Base-by-base conservation (phyloP, 108 stramenopile species). In the Nitzschia putrida region DNA sequence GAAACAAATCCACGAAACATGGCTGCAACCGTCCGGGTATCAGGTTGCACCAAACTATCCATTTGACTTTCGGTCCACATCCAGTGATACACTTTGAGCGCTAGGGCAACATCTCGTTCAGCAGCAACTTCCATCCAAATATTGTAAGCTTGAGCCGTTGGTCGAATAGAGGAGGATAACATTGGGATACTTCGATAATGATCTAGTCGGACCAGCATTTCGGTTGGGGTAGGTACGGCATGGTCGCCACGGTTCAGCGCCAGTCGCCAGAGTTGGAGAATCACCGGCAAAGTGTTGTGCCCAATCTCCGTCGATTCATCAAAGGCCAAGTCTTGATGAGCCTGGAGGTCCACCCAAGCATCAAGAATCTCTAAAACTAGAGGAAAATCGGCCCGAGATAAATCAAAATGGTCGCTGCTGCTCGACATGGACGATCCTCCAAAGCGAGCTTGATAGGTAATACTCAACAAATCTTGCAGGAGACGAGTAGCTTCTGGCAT, bases 81-180 rank as follows among this genome's bases (percentile, higher is more conserved):
- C 74, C 74, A 76, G 7, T 55, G 11, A 24, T 67, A 76, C 0
- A 76, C 39, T 45, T 57, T 39, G 34, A 45, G 66, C 26, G 67
- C 68, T 37, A 69, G 56, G 21, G 54, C 61, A 14, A 69, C 20
- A 24, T 76, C 65, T 0, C 43, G 21, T 13, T 43, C 52, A 0
- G 53, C 74, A 23, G 59, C 74, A 20, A 51, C 74, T 37, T 52
- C 74, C 61, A 76, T 24, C 16, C 68, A 49, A 20, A 64, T 76
- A 53, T 76, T 76, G 61, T 69, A 76, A 38, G 58, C 53, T 49
- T 68, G 74, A 39, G 58, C 68, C 43, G 68, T 61, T 20, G 74
- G 74, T 23, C 52, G 18, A 24, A 66, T 56, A 2, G 57, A 49
- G 22, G 67, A 61, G 7, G 61, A 56, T 34, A 34, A 34, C 16